phyloP scores from a whole-genome alignment of 148 eudicot genomes.

The Rhododendron mucronatum region DNA sequence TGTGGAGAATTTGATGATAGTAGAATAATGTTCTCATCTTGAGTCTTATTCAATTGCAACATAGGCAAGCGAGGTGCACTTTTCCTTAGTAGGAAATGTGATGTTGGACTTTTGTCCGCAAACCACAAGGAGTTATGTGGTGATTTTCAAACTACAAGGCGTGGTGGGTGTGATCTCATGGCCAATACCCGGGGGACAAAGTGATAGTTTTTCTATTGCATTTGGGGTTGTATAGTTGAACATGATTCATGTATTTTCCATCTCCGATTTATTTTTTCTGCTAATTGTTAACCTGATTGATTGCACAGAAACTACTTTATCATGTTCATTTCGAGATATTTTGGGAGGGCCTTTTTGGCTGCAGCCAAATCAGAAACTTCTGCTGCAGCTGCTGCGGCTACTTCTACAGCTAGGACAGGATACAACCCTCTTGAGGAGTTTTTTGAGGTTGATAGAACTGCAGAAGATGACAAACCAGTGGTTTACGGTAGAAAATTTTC shows the following conservation, averaged over 20 bases:
- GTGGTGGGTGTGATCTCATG: background rate
- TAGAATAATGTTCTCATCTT: too few species aligned
- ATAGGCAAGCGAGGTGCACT: background rate
- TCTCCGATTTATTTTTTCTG: background rate
- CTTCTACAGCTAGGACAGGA: constrained; percentile 27
- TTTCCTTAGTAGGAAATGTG: background rate
- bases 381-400: constrained; percentile 39
- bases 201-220: background rate
- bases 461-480: constrained; percentile 60
- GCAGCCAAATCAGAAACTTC: constrained; percentile 40
- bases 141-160: background rate
- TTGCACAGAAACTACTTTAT: background rate
- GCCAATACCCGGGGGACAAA: background rate
- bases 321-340: constrained; percentile 39
- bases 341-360: constrained; percentile 45
- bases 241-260: background rate
- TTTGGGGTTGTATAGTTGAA: background rate
- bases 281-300: background rate
- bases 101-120: background rate
- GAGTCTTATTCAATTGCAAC: background rate
- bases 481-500: constrained; percentile 37
- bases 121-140: background rate
- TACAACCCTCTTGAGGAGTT: constrained; percentile 62
- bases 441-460: constrained; percentile 46
- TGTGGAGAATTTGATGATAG: too few species aligned